Percentiles rank a stretch among this genome's conserved stretches.
Conservation (phyloP, 1,284 basidiomycete genomes). For the Apiotrichum mycotoxinovorans region DNA sequence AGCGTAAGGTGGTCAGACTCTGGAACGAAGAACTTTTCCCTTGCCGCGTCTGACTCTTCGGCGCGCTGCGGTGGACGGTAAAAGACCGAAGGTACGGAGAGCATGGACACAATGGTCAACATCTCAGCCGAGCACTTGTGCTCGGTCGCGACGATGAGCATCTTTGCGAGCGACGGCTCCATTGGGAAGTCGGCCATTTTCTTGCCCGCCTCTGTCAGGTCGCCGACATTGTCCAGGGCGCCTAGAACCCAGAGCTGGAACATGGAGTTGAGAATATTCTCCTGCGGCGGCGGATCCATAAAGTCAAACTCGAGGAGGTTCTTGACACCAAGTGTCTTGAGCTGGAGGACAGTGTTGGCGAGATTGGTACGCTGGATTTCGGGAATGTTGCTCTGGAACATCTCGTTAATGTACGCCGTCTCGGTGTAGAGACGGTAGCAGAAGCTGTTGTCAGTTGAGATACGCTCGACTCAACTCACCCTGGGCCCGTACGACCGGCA, state of each 20-base stretch:
- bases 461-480: slow-evolving; percentile 55
- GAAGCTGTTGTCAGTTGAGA: slow-evolving; percentile 56
- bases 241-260: slow-evolving; percentile 99
- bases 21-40: slow-evolving; percentile 97
- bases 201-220: slow-evolving; percentile 82
- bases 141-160: slow-evolving; percentile 92
- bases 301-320: slow-evolving; percentile 98
- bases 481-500: slow-evolving; percentile 91
- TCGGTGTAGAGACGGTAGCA: slow-evolving; percentile 98
- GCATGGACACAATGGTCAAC: slow-evolving; percentile 98
- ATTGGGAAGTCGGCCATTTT: slow-evolving; percentile 99
- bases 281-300: slow-evolving; percentile 88
- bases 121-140: slow-evolving; percentile 92
- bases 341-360: slow-evolving; percentile 88
- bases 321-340: slow-evolving; percentile 92
- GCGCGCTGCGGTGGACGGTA: slow-evolving; percentile 92
- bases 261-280: slow-evolving; percentile 95
- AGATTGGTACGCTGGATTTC: slow-evolving; percentile 98
- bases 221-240: slow-evolving; percentile 95
- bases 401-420: slow-evolving; percentile 90
- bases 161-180: slow-evolving; percentile 97
- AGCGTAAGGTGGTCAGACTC: slow-evolving; percentile 96
- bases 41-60: slow-evolving; percentile 92
- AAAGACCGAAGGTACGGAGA: slow-evolving; percentile 94
- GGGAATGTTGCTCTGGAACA: slow-evolving; percentile 94